Base-by-base conservation (phyloP, 2,329 filamentous ascomycete genomes). In the Emmonsiellopsis sp. region DNA sequence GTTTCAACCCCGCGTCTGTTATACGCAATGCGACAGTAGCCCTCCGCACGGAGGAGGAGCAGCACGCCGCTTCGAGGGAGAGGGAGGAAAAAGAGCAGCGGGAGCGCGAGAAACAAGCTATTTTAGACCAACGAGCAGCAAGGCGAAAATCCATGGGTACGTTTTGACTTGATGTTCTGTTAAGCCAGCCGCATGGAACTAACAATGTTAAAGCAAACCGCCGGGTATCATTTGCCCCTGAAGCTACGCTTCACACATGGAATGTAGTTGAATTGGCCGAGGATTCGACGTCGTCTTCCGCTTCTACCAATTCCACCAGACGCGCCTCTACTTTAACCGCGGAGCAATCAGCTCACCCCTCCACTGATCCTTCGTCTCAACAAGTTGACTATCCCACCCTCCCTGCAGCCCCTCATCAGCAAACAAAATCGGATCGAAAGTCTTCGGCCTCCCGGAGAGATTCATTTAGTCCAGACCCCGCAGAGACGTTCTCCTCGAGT, bases 181-280 rank as follows among this genome's bases (percentile, higher is more conserved):
- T 13, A 16, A 30, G 8, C 4, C n/a, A 15, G 15, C 3, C n/a
- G 15, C n/a, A 10, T 9, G 13, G 11, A 41, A 26, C 53, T 48
- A 54, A 52, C 11, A 32, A 52, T 45, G 37, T 52, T 37, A 41
- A 55, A 80, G 81, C 92, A 47, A 95, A 93, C 67, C 84, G 93
- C 64, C 84, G 93, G 65, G 93, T 98, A 35, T 97, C 92, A 0
- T 98, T 98, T 70, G 93, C 93, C 4, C 93, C 93, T 1, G 93
- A 98, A 72, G 93, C 93, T 10, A 98, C 93, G 3, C 78, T 98
- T 37, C 93, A 98, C 67, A 98, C 93, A 0, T 97, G 95, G 79
- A 91, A 97, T 65, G 91, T 93, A 53, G 82, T 96, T 44, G 92
- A 97, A 65, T 87, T 91, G 58, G 80, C 84, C 66, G 89, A 91